These are phyloP conservation scores for Pythium rishiriense DNA, from an alignment of 352 stramenopile species.

Conservation along the genomic window DNA sequence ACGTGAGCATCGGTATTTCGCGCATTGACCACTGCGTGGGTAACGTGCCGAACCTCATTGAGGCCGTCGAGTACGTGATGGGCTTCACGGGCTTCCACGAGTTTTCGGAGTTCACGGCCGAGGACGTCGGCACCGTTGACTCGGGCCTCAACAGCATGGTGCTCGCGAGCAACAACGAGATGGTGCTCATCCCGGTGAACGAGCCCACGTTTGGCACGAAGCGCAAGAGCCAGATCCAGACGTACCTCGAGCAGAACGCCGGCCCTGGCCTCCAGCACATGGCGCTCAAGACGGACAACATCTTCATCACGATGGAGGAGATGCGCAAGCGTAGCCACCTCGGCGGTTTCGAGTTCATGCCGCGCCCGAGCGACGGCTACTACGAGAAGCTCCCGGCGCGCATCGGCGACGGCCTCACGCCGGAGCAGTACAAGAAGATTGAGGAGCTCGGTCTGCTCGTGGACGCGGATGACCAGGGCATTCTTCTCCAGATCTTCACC, in stretches of 20 bases:
- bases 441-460: conserved; percentile 93
- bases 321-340: conserved; percentile 76
- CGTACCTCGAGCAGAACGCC: conserved; percentile 95
- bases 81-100: conserved; percentile 87
- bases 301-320: conserved; percentile 91
- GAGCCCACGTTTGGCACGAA: conserved; percentile 93
- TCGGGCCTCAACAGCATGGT: conserved; percentile 95
- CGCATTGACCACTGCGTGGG: conserved; percentile 89
- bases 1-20: conserved; percentile 77
- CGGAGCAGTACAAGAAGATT: conserved; percentile 89
- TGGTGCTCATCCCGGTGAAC: conserved; percentile 95
- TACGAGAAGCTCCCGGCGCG: conserved; percentile 88
- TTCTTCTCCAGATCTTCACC: conserved; percentile 93
- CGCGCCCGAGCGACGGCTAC: conserved; percentile 83
- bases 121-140: conserved; percentile 95
- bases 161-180: conserved; percentile 91
- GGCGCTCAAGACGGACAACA: conserved; percentile 96
- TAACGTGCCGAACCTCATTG: conserved; percentile 90
- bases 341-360: conserved; percentile 88
- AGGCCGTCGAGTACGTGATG: conserved; percentile 84
- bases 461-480: conserved; percentile 94
- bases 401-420: conserved; percentile 78
- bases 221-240: conserved; percentile 96
- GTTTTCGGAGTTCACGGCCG: conserved; percentile 94
- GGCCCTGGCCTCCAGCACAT: conserved; percentile 95